Evolutionary conservation across 495 filamentous ascomycete species (phyloP), one percentile per base, ranked within the genome.

Genomic region (Neurospora tetrasperma): DNA sequence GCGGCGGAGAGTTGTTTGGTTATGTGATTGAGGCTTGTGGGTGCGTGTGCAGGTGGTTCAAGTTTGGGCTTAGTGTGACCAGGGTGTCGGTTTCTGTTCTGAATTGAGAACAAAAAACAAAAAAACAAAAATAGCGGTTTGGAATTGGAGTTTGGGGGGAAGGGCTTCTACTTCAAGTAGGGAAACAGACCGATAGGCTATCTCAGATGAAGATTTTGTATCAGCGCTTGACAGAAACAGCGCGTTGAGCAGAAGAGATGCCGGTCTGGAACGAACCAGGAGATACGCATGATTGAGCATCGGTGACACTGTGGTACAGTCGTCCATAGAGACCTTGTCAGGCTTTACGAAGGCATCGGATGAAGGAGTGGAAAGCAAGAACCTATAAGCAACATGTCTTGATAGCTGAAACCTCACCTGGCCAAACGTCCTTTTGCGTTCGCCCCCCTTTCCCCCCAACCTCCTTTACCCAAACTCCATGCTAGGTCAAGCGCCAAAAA

Each of bases 21-120:
- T 54, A 85, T 86, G 84, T 86, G 72, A 75, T 27, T 20, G 48
- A 11, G 20, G 44, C 20, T 48, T 41, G 9, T 11, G 40, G 40
- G n/a, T 8, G 12, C 6, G 7, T n/a, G 42, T n/a, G 18, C 18
- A 18, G 18, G 42, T 44, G 42, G 42, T 44, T n/a, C 42, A 9
- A 44, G 6, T 2, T n/a, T 44, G 42, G 42, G 42, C 42, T 44
- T 44, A n/a, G 16, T 8, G 16, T 44, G n/a, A n/a, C 12, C 18
- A 44, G 16, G 5, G 2, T 44, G 16, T 44, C 43, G 43, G 8
- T 46, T 46, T 46, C 43, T 46, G 6, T n/a, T 59, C 48, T 59
- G 20, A 11, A 59, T 27, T 5, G 20, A 59, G 5, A 27, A 59
- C 27, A 3, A 31, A 31, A 31, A 31, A 31, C 1, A 2, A 43